Conservation (phyloP, 192 early-diverging fungal species). For the Helicostylum pulchrum region DNA sequence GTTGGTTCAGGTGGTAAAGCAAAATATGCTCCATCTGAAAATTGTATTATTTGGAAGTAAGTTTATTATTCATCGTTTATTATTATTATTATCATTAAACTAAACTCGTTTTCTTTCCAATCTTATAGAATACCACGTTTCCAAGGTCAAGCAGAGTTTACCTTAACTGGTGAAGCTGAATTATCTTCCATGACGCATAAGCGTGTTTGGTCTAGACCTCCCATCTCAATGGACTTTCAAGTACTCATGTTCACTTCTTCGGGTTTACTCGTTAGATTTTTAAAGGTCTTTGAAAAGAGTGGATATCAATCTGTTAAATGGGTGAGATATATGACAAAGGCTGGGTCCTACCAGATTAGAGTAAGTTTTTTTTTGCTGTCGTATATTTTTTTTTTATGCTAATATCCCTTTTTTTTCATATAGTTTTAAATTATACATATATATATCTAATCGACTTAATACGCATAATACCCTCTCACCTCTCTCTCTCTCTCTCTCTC, state of each 20-base stretch:
- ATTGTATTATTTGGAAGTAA: conserved; percentile 93
- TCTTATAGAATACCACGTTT: conserved; percentile 76
- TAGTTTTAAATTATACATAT: too few species aligned
- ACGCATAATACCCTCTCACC: too few species aligned
- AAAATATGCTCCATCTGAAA: conserved; percentile 93
- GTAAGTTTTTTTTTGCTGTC: conserved; percentile 1
- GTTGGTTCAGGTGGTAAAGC: conserved; percentile 79
- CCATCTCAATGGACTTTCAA: conserved; percentile 92
- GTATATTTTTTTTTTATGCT: too few species aligned
- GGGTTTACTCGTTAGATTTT: conserved; percentile 91
- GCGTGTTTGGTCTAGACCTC: conserved; percentile 90
- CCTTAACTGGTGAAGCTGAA: conserved; percentile 79
- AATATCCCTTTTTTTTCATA: too few species aligned
- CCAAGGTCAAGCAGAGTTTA: conserved; percentile 86
- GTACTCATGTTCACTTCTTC: conserved; percentile 97
- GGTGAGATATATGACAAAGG: conserved; percentile 98
- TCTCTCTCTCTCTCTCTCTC: too few species aligned
- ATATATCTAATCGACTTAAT: too few species aligned
- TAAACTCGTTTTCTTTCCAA: not conserved
- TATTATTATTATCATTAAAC: too few species aligned
- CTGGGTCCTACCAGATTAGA: conserved; percentile 47
- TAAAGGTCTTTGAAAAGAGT: conserved; percentile 97
- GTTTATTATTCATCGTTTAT: too few species aligned
- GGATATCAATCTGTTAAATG: conserved; percentile 97
- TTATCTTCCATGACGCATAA: conserved; percentile 80